These are phyloP conservation scores for Heliamphora pulchella DNA, from an alignment of 179 eudicot genomes.

Conservation along the genomic window DNA sequence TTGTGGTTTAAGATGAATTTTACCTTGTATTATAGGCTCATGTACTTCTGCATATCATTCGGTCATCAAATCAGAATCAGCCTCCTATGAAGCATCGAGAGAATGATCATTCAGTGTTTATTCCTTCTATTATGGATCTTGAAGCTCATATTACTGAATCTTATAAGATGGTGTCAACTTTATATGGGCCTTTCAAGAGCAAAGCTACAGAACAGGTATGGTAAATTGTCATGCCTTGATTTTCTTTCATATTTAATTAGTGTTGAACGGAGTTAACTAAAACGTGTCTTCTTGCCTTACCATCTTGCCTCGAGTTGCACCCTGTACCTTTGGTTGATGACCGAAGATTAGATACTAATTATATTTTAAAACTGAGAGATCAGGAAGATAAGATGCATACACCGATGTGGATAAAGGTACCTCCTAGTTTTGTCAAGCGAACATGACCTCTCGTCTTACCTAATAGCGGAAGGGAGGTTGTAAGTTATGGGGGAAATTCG, in stretches of 20 bases:
- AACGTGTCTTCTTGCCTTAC: neutral
- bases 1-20: slow-evolving; percentile 11
- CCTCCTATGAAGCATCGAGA: slow-evolving; percentile 31
- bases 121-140: slow-evolving; percentile 42
- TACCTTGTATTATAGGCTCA: slow-evolving; percentile 53
- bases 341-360: neutral
- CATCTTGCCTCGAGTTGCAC: neutral
- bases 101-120: slow-evolving; percentile 27
- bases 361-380: neutral
- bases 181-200: slow-evolving; percentile 79
- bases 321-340: neutral
- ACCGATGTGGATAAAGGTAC: too few relatives aligned
- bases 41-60: slow-evolving; percentile 72
- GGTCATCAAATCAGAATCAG: slow-evolving; percentile 42
- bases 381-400: neutral
- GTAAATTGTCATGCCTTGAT: neutral
- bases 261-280: neutral
- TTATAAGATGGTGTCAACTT: slow-evolving; percentile 62
- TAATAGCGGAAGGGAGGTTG: too few relatives aligned
- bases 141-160: slow-evolving; percentile 72
- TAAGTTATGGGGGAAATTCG: too few relatives aligned
- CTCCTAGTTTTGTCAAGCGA: too few relatives aligned
- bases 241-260: neutral
- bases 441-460: too few relatives aligned
- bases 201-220: slow-evolving; percentile 89